These are phyloP conservation scores for Plasmopara viticola DNA, from an alignment of 352 stramenopile species.

Conservation along the genomic window DNA sequence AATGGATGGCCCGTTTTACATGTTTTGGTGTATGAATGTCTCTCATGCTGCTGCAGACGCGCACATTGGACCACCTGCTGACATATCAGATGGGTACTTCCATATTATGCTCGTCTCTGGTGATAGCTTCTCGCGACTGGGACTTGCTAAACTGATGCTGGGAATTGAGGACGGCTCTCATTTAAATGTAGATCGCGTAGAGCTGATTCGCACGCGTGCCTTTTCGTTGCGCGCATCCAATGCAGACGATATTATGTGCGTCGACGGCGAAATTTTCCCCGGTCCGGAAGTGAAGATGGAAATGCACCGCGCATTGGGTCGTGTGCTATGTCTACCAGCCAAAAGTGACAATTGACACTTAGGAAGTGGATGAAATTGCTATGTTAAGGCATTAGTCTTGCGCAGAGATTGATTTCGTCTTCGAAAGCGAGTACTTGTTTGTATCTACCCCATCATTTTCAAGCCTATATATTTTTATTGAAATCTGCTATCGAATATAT, in stretches of 20 bases:
- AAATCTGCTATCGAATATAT: no score
- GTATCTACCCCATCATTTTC: no score
- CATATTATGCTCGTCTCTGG: conserved; percentile 49
- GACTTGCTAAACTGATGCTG: conserved; percentile 42
- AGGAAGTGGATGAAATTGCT: no score
- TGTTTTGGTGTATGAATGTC: conserved; percentile 62
- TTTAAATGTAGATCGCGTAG: conserved; percentile 29
- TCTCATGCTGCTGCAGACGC: conserved; percentile 41
- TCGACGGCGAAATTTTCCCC: conserved; percentile 56
- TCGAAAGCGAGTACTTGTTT: no score
- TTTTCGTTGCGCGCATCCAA: conserved; percentile 36
- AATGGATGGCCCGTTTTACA: conserved; percentile 42
- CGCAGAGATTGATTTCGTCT: no score
- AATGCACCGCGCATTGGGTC: conserved; percentile 39
- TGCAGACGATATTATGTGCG: conserved; percentile 38
- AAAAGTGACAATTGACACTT: conserved; percentile 5
- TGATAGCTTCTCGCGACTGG: conserved; percentile 28
- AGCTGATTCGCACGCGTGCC: conserved; percentile 57
- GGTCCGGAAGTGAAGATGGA: conserved; percentile 42
- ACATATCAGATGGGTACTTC: conserved; percentile 53
- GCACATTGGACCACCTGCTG: conserved; percentile 37
- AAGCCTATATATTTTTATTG: no score
- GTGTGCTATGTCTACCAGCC: conserved; percentile 30
- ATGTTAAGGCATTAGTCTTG: no score
- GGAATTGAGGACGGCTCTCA: conserved; percentile 48